phyloP scores from a whole-genome alignment of 2,329 filamentous ascomycete species.

The Stachybotrys chlorohalonatus region DNA sequence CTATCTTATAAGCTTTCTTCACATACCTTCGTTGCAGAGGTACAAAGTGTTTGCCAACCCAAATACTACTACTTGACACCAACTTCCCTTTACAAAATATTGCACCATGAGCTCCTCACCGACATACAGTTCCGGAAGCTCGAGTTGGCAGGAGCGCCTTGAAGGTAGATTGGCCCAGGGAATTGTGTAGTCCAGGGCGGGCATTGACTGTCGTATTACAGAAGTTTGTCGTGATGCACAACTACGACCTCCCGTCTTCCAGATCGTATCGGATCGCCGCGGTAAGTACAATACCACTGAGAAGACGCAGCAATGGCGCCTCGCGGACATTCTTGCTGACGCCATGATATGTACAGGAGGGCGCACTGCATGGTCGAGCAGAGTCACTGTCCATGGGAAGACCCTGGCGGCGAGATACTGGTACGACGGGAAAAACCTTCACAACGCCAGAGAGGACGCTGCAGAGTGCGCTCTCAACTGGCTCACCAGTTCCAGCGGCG shows the following conservation, averaged over 20 bases:
- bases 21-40: background rate
- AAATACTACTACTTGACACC: background rate
- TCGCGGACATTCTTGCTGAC: background rate
- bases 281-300: conserved; percentile 35
- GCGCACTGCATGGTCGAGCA: conserved; percentile 83
- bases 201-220: conserved; percentile 18
- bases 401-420: conserved; percentile 69
- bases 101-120: conserved; percentile 10
- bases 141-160: conserved; percentile 47
- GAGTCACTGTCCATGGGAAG: conserved; percentile 60
- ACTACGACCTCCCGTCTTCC: conserved; percentile 49
- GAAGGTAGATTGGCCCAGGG: conserved; percentile 27
- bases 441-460: conserved; percentile 87
- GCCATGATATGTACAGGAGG: conserved; percentile 47
- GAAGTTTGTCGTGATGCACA: conserved; percentile 49
- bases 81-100: background rate
- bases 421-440: conserved; percentile 83
- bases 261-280: conserved; percentile 66
- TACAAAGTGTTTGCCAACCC: background rate
- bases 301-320: background rate
- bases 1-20: conserved; percentile 1
- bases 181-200: too few species aligned
- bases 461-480: conserved; percentile 67
- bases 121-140: conserved; percentile 14
- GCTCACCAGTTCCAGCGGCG: conserved; percentile 30